Base-by-base conservation (phyloP, 2,329 filamentous ascomycete genomes). In the Fusarium anguioides region DNA sequence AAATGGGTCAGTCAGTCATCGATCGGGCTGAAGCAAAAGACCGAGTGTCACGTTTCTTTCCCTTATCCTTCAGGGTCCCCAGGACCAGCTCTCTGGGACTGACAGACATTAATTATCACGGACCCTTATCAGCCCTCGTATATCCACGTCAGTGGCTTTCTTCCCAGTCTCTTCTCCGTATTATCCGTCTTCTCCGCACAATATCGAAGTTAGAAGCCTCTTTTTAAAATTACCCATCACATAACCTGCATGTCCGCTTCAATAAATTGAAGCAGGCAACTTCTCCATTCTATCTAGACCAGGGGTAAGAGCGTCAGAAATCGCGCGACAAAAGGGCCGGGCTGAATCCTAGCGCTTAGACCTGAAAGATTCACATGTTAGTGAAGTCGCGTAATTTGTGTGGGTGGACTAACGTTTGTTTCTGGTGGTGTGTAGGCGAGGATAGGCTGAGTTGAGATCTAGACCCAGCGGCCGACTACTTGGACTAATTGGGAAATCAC, bases 401-500 rank as follows among this genome's bases (percentile, higher is more conserved):
- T 0, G 39, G 8, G 12, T 0, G 2, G 2, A 0, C 64, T 68
- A 67, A 60, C 53, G 36, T 3, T 0, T 0, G 1, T n/a, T 29
- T 49, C 15, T 26, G 23, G 5, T 4, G 24, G 12, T 15, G 11
- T 4, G 27, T 14, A 8, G 15, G 3, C n/a, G 26, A 18, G 37
- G 46, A 58, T 20, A 52, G 29, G 29, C 35, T 52, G 36, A 35
- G 39, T 57, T 39, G 26, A 17, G 64, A 54, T 67, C 64, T 67
- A 67, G 64, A 56, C 64, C 44, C 35, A 49, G 20, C 17, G 20
- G 29, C 29, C 29, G 29, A 33, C 26, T 7, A 18, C 21, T 51
- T 58, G 46, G 44, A 23, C 65, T 21, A 63, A 68, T 55, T 7
- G 40, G 66, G 66, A 59, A 69, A 54, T 69, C 56, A 54, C 66